Conservation (phyloP, 2,329 filamentous ascomycete genomes). For the Aspergillus sp. region DNA sequence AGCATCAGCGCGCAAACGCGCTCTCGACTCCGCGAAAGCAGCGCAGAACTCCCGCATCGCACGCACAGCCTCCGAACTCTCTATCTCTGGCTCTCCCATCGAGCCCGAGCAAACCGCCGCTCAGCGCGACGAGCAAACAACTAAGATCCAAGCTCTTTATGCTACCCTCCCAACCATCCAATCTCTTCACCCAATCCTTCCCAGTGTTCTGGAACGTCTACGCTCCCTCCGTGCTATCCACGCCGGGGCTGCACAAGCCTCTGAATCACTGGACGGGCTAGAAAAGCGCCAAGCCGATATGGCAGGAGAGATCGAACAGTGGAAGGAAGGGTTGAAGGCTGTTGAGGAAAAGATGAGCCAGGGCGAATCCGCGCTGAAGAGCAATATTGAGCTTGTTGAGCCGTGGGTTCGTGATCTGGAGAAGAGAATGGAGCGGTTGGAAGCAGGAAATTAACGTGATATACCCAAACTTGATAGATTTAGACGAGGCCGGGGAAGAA, state of each 20-base stretch:
- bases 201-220: slow-evolving; percentile 79
- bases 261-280: slow-evolving; percentile 72
- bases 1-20: slow-evolving; percentile 43
- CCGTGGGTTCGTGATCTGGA: slow-evolving; percentile 88
- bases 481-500: neutral
- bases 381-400: slow-evolving; percentile 82
- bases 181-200: slow-evolving; percentile 77
- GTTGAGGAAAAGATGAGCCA: slow-evolving; percentile 73
- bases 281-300: slow-evolving; percentile 81
- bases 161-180: slow-evolving; percentile 86
- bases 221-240: slow-evolving; percentile 82
- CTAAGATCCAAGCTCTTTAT: slow-evolving; percentile 91
- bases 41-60: slow-evolving; percentile 40
- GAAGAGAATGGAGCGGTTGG: slow-evolving; percentile 65
- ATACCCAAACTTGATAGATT: neutral
- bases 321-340: slow-evolving; percentile 76
- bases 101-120: slow-evolving; percentile 53
- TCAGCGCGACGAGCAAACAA: slow-evolving; percentile 63
- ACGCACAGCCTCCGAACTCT: slow-evolving; percentile 27
- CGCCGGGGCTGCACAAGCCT: slow-evolving; percentile 78
- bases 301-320: slow-evolving; percentile 78
- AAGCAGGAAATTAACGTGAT: slow-evolving; percentile 25
- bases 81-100: slow-evolving; percentile 44
- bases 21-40: slow-evolving; percentile 43
- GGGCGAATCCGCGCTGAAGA: slow-evolving; percentile 68